Percentiles rank a stretch among this genome's conserved stretches.
These are phyloP conservation scores for Lachancea fermentati DNA, from an alignment of 805 yeast species.

Conservation along the genomic window DNA sequence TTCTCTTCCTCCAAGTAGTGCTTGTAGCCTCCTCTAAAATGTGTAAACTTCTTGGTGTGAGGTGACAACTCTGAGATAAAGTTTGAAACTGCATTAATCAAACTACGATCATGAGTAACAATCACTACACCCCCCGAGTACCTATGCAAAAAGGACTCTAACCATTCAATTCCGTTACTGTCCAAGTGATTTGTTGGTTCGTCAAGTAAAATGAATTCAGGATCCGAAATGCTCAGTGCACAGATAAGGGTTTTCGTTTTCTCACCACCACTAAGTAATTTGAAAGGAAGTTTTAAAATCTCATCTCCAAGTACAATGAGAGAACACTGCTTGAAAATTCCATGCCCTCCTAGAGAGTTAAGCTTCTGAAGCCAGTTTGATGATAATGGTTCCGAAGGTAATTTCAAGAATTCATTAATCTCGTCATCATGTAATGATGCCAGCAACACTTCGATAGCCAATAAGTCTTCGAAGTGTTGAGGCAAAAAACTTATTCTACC, in stretches of 20 bases:
- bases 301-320: constrained; percentile 12
- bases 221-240: constrained; percentile 13
- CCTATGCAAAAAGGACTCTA: constrained; percentile 12
- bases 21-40: constrained; percentile 15
- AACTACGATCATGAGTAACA: constrained; percentile 14
- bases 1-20: constrained; percentile 14
- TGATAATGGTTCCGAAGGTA: constrained; percentile 10
- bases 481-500: constrained; percentile 16
- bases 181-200: constrained; percentile 17
- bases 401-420: constrained; percentile 9
- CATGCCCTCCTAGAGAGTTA: constrained; percentile 15
- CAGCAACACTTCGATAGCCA: constrained; percentile 12
- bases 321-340: constrained; percentile 12
- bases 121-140: constrained; percentile 11
- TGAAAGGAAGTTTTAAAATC: constrained; percentile 12
- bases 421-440: constrained; percentile 12
- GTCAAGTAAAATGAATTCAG: constrained; percentile 14
- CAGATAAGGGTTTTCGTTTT: constrained; percentile 16
- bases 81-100: constrained; percentile 14
- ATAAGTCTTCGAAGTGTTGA: constrained; percentile 13
- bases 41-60: constrained; percentile 11
- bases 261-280: constrained; percentile 14
- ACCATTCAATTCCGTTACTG: constrained; percentile 14
- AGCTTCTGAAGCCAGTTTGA: constrained; percentile 14
- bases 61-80: constrained; percentile 14